Percentiles rank a stretch among this genome's conserved stretches.
Conservation (phyloP, 2,329 filamentous ascomycete species). For the Annulohypoxylon truncatum region DNA sequence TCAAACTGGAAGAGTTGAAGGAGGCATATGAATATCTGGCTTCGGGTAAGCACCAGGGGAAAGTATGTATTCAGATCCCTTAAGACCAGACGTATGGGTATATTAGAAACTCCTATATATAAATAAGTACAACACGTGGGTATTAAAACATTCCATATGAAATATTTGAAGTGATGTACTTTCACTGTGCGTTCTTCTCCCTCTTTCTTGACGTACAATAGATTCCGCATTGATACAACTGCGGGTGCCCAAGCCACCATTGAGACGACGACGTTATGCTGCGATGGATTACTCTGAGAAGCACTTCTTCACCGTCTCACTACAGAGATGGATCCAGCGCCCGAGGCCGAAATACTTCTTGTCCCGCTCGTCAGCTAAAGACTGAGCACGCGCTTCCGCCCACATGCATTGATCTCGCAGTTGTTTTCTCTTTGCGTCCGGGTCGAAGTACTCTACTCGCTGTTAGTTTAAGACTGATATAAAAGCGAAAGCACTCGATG, state of each 20-base stretch:
- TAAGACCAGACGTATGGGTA: constrained; percentile 1
- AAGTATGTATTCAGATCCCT: constrained; percentile 48
- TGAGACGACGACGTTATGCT: background rate
- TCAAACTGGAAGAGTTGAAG: constrained; percentile 58
- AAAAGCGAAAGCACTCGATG: background rate
- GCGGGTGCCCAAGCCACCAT: background rate
- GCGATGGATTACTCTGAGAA: constrained; percentile 5
- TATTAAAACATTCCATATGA: background rate
- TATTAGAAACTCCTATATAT: background rate
- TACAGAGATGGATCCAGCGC: constrained; percentile 15
- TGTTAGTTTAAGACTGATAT: background rate
- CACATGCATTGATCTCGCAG: constrained; percentile 16
- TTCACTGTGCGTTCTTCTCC: background rate
- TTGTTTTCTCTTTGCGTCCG: constrained; percentile 8
- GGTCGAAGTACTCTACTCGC: constrained; percentile 26
- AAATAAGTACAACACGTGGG: background rate
- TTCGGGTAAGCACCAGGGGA: constrained; percentile 53
- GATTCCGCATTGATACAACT: background rate
- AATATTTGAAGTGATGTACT: background rate
- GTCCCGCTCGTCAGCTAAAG: constrained; percentile 24
- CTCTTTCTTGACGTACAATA: background rate
- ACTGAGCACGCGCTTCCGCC: constrained; percentile 30
- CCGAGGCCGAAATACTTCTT: constrained; percentile 22
- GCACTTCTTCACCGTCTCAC: constrained; percentile 6
- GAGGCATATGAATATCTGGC: constrained; percentile 57